Evolutionary conservation across 495 filamentous ascomycete species (phyloP).

Genomic region (Neurospora sp.): DNA sequence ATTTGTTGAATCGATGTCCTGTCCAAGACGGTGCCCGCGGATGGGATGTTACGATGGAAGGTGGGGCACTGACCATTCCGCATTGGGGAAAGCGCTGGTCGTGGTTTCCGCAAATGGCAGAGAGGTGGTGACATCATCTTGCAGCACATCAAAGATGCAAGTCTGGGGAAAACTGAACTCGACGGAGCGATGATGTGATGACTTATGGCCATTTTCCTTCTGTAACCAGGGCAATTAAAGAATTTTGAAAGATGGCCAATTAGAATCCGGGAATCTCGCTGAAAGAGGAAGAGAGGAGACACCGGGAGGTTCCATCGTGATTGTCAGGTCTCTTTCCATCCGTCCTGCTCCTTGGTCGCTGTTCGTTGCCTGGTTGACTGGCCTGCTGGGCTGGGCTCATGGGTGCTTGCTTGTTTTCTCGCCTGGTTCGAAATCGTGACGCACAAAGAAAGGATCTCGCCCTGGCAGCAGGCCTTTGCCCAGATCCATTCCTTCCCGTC

Average conservation of each 20-base stretch:
- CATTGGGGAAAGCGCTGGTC: neutral
- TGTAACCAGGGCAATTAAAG: too few relatives aligned
- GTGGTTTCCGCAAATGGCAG: conserved; percentile 5
- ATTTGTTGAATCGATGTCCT: neutral
- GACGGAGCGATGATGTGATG: conserved; percentile 24
- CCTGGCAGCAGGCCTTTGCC: neutral
- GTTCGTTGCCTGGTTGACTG: neutral
- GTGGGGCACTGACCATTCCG: neutral
- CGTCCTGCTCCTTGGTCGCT: neutral
- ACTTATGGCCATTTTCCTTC: neutral
- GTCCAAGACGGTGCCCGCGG: neutral
- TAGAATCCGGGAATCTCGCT: neutral
- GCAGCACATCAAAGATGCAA: conserved; percentile 14
- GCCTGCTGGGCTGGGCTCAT: neutral
- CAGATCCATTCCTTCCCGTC: conserved; percentile 2
- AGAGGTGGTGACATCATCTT: conserved; percentile 26
- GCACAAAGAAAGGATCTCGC: conserved; percentile 14
- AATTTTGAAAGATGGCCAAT: neutral
- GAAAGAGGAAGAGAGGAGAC: neutral
- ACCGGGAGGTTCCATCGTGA: neutral
- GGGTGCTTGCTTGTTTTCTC: neutral
- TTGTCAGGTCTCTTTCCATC: neutral
- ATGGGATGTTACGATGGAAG: neutral
- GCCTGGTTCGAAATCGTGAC: conserved; percentile 15
- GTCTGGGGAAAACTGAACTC: conserved; percentile 8